phyloP scores from a whole-genome alignment of 257 asterid genomes.

The Jacaranda copaia region DNA sequence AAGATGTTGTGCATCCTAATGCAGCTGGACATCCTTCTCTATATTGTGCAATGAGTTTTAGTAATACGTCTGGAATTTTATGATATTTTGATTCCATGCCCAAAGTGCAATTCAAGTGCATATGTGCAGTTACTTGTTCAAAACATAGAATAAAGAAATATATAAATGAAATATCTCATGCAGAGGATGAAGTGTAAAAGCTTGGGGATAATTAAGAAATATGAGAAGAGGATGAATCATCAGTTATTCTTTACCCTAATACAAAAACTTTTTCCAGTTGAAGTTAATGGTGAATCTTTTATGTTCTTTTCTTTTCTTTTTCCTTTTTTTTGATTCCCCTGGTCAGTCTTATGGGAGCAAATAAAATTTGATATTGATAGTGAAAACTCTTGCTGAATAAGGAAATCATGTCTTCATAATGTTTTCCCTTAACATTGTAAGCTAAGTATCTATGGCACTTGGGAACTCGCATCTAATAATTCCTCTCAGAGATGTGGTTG shows the following conservation, averaged over 20 bases:
- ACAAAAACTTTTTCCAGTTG: not conserved
- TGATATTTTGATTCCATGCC: too few species aligned
- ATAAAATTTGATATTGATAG: not conserved
- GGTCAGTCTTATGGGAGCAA: constrained; percentile 6
- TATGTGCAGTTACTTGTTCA: too few species aligned
- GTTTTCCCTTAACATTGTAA: constrained; percentile 1
- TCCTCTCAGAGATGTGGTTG: not conserved
- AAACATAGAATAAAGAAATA: too few species aligned
- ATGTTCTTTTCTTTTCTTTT: too few species aligned
- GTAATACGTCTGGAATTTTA: too few species aligned
- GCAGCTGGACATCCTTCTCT: constrained; percentile 12
- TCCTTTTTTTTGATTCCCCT: not conserved
- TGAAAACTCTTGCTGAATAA: not conserved
- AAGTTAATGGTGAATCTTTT: too few species aligned
- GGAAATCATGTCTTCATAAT: not conserved
- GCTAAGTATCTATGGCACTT: constrained; percentile 1
- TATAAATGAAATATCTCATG: not conserved
- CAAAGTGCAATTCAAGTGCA: too few species aligned
- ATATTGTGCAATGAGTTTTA: not conserved
- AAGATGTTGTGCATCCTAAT: constrained; percentile 4
- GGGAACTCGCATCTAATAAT: not conserved
- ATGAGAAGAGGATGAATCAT: constrained; percentile 23
- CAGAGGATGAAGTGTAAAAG: constrained; percentile 9
- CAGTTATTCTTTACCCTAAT: constrained; percentile 6
- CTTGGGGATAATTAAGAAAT: constrained; percentile 15